phyloP scores from a whole-genome alignment of 306 rosid species.

The Malus fusca region DNA sequence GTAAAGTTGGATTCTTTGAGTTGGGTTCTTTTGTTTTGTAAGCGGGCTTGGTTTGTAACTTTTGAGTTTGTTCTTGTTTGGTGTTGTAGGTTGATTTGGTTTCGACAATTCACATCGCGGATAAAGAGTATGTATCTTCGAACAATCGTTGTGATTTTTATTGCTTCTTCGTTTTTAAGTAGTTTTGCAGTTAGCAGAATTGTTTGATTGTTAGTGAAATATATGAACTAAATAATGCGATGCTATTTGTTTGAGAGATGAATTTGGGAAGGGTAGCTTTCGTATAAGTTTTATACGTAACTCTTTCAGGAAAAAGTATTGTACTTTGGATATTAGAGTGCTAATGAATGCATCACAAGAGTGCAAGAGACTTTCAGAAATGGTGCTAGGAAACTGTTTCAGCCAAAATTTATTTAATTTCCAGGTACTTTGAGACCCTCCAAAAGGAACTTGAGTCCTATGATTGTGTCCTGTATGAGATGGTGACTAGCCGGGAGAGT shows the following conservation, averaged over 20 bases:
- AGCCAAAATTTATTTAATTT: background rate
- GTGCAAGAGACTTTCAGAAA: background rate
- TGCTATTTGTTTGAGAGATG: background rate
- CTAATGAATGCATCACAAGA: background rate
- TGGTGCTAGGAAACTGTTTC: background rate
- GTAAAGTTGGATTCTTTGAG: background rate
- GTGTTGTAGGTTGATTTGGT: slow-evolving; percentile 86
- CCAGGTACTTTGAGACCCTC: slow-evolving; percentile 79
- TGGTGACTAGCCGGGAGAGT: slow-evolving; percentile 90
- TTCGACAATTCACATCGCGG: slow-evolving; percentile 94
- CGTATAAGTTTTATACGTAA: background rate
- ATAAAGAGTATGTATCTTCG: slow-evolving; percentile 60
- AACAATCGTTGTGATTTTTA: background rate
- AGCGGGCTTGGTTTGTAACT: slow-evolving; percentile 5
- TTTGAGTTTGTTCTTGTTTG: slow-evolving; percentile 14
- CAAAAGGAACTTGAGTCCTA: slow-evolving; percentile 81
- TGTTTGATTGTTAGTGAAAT: background rate
- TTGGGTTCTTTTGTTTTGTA: background rate
- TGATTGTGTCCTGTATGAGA: slow-evolving; percentile 88
- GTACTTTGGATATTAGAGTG: background rate
- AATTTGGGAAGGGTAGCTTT: background rate
- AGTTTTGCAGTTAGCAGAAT: background rate
- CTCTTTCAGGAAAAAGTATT: background rate
- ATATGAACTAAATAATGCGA: background rate
- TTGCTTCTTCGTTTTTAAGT: background rate